These are phyloP conservation scores for Fusarium incarnatum DNA, from an alignment of 2,329 filamentous ascomycete genomes.

Conservation along the genomic window DNA sequence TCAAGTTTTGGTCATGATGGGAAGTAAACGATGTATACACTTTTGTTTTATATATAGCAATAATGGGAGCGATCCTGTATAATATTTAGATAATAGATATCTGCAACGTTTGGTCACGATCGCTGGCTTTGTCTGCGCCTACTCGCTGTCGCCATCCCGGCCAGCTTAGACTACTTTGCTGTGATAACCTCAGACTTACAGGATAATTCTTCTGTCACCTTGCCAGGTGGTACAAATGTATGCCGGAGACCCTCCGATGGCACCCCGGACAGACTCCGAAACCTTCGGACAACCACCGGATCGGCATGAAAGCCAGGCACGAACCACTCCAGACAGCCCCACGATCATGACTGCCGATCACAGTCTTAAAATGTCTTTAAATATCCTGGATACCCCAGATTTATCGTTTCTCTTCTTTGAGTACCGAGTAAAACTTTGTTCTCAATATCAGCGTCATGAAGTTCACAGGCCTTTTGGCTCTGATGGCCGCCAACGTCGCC, in stretches of 20 bases:
- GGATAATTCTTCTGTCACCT: too few relatives aligned
- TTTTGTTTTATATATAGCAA: neutral
- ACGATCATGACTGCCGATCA: neutral
- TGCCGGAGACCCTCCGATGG: too few relatives aligned
- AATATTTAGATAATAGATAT: neutral
- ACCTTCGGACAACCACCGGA: neutral
- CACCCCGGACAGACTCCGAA: neutral
- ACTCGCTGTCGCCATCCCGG: too few relatives aligned
- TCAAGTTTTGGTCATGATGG: constrained; percentile 34
- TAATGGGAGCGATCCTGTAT: neutral
- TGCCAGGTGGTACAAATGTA: too few relatives aligned
- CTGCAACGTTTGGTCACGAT: neutral
- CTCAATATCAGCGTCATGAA: neutral
- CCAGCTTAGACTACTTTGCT: too few relatives aligned
- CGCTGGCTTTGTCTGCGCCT: neutral
- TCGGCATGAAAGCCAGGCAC: neutral
- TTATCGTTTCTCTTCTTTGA: neutral
- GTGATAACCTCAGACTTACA: too few relatives aligned
- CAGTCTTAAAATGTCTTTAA: neutral
- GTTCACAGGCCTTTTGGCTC: neutral
- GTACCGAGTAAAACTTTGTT: too few relatives aligned
- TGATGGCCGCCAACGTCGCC: neutral
- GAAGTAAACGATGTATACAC: too few relatives aligned
- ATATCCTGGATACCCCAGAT: neutral
- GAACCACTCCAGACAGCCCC: neutral